Conservation (phyloP, 441 rosid species). For the Erodium chrysanthum region DNA sequence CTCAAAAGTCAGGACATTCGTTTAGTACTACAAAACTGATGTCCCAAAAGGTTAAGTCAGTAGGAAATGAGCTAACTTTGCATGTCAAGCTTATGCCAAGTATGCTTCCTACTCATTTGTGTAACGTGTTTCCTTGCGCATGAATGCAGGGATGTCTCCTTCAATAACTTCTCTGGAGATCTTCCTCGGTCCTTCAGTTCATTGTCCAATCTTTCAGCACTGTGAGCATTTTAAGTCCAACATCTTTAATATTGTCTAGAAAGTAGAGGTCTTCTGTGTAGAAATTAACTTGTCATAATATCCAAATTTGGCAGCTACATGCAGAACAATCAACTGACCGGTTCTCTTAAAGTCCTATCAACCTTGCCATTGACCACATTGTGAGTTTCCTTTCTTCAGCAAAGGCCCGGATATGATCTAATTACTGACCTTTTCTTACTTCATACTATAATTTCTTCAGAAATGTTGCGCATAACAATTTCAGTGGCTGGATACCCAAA, state of each 20-base stretch:
- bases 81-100: too few species aligned
- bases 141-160: slow-evolving; percentile 71
- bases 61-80: too few species aligned
- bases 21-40: too few species aligned
- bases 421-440: slow-evolving; percentile 15
- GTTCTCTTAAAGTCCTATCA: slow-evolving; percentile 55
- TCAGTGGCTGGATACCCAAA: slow-evolving; percentile 83
- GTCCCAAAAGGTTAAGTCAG: too few species aligned
- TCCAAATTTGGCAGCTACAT: slow-evolving; percentile 49
- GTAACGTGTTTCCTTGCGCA: slow-evolving; percentile 3
- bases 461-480: slow-evolving; percentile 80
- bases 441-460: slow-evolving; percentile 31
- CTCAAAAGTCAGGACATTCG: too few species aligned
- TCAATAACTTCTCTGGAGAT: slow-evolving; percentile 79
- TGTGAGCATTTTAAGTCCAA: slow-evolving; percentile 43
- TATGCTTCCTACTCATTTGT: not conserved
- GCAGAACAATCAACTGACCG: slow-evolving; percentile 85
- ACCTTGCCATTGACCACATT: slow-evolving; percentile 56
- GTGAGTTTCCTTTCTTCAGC: slow-evolving; percentile 39
- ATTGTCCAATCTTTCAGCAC: slow-evolving; percentile 49
- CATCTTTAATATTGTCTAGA: slow-evolving; percentile 1
- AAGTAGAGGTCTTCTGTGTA: not conserved
- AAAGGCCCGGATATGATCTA: not conserved
- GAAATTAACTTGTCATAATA: slow-evolving; percentile 13
- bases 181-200: slow-evolving; percentile 72